Conservation (phyloP, 768 basidiomycete genomes). For the Suillus cothurnatus region DNA sequence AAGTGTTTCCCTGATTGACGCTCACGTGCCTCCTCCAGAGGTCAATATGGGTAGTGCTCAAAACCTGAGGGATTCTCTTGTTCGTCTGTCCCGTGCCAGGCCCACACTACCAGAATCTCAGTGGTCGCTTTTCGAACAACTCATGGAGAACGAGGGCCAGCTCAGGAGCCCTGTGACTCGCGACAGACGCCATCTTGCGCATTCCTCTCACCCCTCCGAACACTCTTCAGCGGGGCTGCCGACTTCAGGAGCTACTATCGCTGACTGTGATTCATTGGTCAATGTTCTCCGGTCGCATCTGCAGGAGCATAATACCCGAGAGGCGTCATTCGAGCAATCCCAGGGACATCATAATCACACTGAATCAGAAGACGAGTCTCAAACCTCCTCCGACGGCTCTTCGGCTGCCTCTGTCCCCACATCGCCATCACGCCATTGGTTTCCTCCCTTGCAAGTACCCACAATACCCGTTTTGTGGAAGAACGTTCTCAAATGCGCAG, state of each 20-base stretch:
- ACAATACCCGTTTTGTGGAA: slow-evolving; percentile 53
- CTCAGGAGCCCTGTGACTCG: slow-evolving; percentile 20
- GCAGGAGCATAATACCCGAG: background rate
- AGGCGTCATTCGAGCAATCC: background rate
- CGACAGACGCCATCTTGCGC: slow-evolving; percentile 13
- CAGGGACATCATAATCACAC: background rate
- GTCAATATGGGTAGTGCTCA: slow-evolving; percentile 16
- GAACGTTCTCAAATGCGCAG: slow-evolving; percentile 87
- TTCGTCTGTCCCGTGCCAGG: slow-evolving; percentile 11
- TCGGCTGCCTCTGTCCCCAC: slow-evolving; percentile 12
- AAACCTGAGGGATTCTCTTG: slow-evolving; percentile 19
- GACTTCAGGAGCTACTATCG: slow-evolving; percentile 4
- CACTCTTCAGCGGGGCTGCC: slow-evolving; percentile 9
- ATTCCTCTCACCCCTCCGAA: slow-evolving; percentile 1
- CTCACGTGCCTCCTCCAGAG: slow-evolving; percentile 18
- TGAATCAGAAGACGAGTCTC: slow-evolving; percentile 14
- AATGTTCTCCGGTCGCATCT: background rate
- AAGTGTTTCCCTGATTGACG: slow-evolving; percentile 9
- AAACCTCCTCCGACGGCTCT: slow-evolving; percentile 18
- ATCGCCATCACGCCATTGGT: slow-evolving; percentile 15
- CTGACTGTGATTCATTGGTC: background rate
- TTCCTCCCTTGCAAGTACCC: slow-evolving; percentile 29
- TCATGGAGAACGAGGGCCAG: slow-evolving; percentile 69
- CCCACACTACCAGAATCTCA: slow-evolving; percentile 32
- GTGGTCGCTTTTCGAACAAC: slow-evolving; percentile 72